Evolutionary conservation across 2,329 filamentous ascomycete species (phyloP).

Genomic region (Trichoderma arundinaceum): DNA sequence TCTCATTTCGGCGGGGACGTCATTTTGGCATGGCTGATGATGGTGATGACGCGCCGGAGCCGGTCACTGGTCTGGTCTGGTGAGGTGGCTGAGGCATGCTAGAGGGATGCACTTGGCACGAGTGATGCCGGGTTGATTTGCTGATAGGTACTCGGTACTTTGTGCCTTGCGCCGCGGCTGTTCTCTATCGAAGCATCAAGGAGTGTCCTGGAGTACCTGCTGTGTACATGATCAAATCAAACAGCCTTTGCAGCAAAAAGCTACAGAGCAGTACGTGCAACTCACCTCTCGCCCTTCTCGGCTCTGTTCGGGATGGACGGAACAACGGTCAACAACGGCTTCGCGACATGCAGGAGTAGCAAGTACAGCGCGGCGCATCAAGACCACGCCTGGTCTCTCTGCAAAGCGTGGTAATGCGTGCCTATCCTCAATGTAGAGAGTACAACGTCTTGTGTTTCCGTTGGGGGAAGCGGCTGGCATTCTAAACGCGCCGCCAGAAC

Average conservation of each 20-base stretch:
- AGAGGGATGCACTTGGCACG: not conserved
- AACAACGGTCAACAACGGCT: not conserved
- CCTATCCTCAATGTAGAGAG: not conserved
- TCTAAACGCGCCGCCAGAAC: constrained; percentile 22
- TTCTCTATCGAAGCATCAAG: no score
- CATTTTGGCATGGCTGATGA: constrained; percentile 30
- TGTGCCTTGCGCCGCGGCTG: not conserved
- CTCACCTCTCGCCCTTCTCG: not conserved
- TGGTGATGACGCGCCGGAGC: constrained; percentile 31
- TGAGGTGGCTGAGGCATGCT: constrained; percentile 28
- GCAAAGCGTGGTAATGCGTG: no score
- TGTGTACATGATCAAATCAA: not conserved
- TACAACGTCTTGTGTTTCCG: not conserved
- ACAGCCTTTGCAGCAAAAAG: no score
- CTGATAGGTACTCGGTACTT: constrained; percentile 1
- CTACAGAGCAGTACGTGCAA: not conserved
- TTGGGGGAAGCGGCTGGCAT: constrained; percentile 12
- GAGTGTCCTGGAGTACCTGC: no score
- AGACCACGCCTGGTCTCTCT: not conserved
- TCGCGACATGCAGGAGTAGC: no score
- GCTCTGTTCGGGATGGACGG: constrained; percentile 9
- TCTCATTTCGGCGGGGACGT: constrained; percentile 25
- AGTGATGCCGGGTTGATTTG: not conserved
- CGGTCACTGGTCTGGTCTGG: constrained; percentile 29
- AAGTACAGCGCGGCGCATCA: no score